Percentiles rank a stretch among this genome's conserved stretches.
Evolutionary conservation across 371 early-diverging fungal genomes (phyloP).

Genomic region (Mortierella sp.): DNA sequence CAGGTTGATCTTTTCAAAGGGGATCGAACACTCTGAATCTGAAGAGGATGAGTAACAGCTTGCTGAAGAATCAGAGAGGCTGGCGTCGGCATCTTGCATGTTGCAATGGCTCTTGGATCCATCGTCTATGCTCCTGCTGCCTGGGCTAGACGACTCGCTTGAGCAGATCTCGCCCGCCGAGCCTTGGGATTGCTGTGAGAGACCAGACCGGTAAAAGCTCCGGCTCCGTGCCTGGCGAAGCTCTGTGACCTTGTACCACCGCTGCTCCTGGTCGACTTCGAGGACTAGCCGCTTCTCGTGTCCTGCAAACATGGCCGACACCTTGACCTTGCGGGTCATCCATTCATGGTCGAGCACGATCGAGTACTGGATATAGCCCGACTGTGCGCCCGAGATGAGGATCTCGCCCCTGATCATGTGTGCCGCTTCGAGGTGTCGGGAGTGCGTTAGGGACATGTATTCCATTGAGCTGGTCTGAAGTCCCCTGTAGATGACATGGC

Average conservation of each 20-base stretch:
- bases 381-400: constrained; percentile 33
- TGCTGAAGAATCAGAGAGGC: constrained; percentile 37
- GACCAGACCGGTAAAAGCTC: constrained; percentile 44
- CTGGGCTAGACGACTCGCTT: background rate
- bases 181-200: constrained; percentile 12
- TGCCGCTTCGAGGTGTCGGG: constrained; percentile 35
- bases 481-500: constrained; percentile 49
- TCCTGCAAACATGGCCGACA: constrained; percentile 36
- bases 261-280: constrained; percentile 49
- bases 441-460: constrained; percentile 50
- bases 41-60: constrained; percentile 50
- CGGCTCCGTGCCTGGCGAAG: constrained; percentile 38
- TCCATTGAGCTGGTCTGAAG: constrained; percentile 50
- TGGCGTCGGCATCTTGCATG: constrained; percentile 52
- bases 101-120: constrained; percentile 21
- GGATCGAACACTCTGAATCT: constrained; percentile 48
- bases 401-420: constrained; percentile 50
- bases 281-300: constrained; percentile 43
- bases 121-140: background rate
- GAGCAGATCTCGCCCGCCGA: background rate
- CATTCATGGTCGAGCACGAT: constrained; percentile 48
- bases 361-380: constrained; percentile 50
- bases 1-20: constrained; percentile 50
- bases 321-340: constrained; percentile 48
- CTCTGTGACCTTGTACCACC: constrained; percentile 50